phyloP scores from a whole-genome alignment of 2,329 filamentous ascomycete genomes.

The Fragosphaeria purpurea region DNA sequence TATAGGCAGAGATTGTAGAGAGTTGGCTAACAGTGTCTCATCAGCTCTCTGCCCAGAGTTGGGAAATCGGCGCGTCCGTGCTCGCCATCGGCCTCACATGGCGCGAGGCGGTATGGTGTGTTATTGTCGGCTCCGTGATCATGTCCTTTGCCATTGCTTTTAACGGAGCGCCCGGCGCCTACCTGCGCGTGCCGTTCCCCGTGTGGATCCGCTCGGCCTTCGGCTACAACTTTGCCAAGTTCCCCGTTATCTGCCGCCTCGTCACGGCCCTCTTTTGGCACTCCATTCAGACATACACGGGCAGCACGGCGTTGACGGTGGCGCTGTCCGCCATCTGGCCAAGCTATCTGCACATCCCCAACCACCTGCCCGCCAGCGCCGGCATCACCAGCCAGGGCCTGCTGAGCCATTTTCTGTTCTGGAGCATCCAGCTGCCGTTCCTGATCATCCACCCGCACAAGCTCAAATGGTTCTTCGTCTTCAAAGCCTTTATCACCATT shows the following conservation, averaged over 20 bases:
- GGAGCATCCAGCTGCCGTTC: conserved; percentile 37
- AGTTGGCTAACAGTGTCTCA: not conserved
- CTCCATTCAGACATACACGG: conserved; percentile 24
- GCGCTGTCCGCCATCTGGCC: conserved; percentile 30
- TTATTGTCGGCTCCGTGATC: conserved; percentile 47
- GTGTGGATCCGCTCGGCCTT: conserved; percentile 17
- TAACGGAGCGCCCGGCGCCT: conserved; percentile 34
- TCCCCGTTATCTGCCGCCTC: conserved; percentile 20
- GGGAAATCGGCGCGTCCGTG: conserved; percentile 1
- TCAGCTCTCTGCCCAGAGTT: not conserved
- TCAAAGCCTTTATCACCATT: conserved; percentile 25
- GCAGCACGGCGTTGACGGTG: conserved; percentile 21
- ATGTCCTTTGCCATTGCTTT: conserved; percentile 41
- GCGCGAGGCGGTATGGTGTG: conserved; percentile 36
- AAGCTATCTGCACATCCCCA: conserved; percentile 28
- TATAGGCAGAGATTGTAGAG: too few species aligned
- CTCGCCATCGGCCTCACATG: conserved; percentile 3
- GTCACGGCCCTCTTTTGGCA: conserved; percentile 25
- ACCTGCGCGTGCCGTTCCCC: conserved; percentile 35
- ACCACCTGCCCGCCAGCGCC: conserved; percentile 27
- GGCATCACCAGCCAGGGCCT: conserved; percentile 40
- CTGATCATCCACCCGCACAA: conserved; percentile 40
- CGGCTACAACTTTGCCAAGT: conserved; percentile 20
- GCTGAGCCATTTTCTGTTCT: conserved; percentile 42
- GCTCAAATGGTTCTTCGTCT: conserved; percentile 35